These are phyloP conservation scores for Penicillium hordei DNA, from an alignment of 2,329 filamentous ascomycete species.

Conservation along the genomic window DNA sequence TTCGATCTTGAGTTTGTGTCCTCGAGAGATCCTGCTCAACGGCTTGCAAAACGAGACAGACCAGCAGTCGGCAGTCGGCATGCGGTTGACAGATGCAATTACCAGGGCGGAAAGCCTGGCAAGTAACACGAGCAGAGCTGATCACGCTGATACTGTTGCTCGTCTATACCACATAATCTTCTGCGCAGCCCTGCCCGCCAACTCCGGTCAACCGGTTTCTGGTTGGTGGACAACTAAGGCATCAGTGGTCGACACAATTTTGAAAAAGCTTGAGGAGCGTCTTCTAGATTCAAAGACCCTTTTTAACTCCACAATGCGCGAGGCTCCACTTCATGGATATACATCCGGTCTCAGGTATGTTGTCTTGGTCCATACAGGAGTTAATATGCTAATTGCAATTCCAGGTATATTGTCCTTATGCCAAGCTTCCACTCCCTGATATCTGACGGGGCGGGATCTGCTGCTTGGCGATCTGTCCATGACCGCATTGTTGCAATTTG, in stretches of 20 bases:
- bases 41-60: slow-evolving; percentile 6
- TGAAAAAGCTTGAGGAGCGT: slow-evolving; percentile 64
- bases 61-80: slow-evolving; percentile 23
- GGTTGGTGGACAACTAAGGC: slow-evolving; percentile 42
- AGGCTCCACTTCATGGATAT: slow-evolving; percentile 67
- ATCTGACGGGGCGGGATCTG: slow-evolving; percentile 26
- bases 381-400: not conserved
- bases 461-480: slow-evolving; percentile 36
- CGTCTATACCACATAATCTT: slow-evolving; percentile 71
- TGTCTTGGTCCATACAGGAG: too few species aligned
- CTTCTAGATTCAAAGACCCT: slow-evolving; percentile 63
- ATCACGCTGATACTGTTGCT: slow-evolving; percentile 89
- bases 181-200: slow-evolving; percentile 51
- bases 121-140: slow-evolving; percentile 71
- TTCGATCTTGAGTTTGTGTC: slow-evolving; percentile 45
- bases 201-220: slow-evolving; percentile 11
- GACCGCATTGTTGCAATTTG: slow-evolving; percentile 61
- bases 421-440: slow-evolving; percentile 37
- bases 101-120: slow-evolving; percentile 39
- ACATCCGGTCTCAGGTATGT: slow-evolving; percentile 65
- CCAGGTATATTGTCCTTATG: slow-evolving; percentile 52
- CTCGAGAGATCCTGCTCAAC: slow-evolving; percentile 29
- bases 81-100: slow-evolving; percentile 34
- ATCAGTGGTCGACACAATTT: slow-evolving; percentile 57
- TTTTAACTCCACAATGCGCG: slow-evolving; percentile 64